Evolutionary conservation across 2,329 filamentous ascomycete species (phyloP).

Genomic region (Cordyceps javanica): DNA sequence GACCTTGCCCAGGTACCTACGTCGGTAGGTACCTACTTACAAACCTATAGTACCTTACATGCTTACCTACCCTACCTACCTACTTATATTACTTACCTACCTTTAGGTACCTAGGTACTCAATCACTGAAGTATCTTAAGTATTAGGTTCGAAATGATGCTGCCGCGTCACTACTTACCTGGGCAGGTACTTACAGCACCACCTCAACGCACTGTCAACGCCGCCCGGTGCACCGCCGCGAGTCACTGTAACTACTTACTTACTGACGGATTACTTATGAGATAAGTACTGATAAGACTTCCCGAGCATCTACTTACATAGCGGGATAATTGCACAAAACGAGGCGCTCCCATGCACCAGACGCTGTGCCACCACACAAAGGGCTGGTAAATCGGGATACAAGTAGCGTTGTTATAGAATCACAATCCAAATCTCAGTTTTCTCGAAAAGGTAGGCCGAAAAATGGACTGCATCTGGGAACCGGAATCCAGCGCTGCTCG

Average conservation of each 20-base stretch:
- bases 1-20: too few species aligned
- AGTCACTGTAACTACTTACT: too few species aligned
- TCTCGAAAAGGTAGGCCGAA: too few species aligned
- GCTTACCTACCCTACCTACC: too few species aligned
- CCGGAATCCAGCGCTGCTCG: not conserved
- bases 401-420: not conserved
- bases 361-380: not conserved
- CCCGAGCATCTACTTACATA: not conserved
- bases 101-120: too few species aligned
- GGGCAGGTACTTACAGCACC: not conserved
- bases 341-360: not conserved
- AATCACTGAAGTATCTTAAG: too few species aligned
- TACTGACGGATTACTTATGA: too few species aligned
- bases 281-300: too few species aligned
- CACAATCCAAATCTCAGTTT: not conserved
- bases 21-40: too few species aligned
- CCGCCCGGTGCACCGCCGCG: not conserved
- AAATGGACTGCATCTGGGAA: not conserved
- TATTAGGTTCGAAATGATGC: too few species aligned
- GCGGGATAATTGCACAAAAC: not conserved
- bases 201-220: not conserved
- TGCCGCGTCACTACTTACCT: not conserved
- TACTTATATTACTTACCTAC: too few species aligned
- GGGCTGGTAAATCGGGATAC: not conserved
- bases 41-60: too few species aligned